Base-by-base conservation (phyloP, 2,329 filamentous ascomycete species). In the Colletotrichum tropicale region DNA sequence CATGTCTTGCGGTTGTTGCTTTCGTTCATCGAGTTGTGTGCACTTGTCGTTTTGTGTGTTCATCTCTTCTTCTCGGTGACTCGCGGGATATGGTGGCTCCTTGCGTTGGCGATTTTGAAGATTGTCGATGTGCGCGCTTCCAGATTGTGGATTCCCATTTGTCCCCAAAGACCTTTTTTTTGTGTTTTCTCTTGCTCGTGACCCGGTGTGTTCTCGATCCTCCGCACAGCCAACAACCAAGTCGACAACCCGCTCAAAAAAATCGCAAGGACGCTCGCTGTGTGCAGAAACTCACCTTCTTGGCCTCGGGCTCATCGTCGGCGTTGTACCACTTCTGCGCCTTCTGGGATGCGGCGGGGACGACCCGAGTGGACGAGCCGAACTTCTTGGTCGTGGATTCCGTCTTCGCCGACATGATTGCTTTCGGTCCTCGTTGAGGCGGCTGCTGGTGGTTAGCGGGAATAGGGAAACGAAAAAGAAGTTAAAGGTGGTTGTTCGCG, bases 301-400 rank as follows among this genome's bases (percentile, higher is more conserved):
- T 98, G 85, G 93, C 92, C 89, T 94, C 90, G 87, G 92, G 87
- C 86, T 96, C 94, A 89, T 98, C 96, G 88, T 98, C 94, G 86
- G 95, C 95, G 88, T 96, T 95, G 91, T 99, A 99, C 95, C 96
- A 99, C 92, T 98, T 98, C 92, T 95, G 93, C 85, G 96, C 96
- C 95, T 98, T 98, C 89, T 98, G 93, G 86, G 91, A 91, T 88
- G 91, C 88, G 89, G 94, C 93, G 88, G 95, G 96, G 88, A 98
- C 94, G 88, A 94, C 92, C 91, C 96, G 94, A 91, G 95, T 94
- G 90, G 95, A 95, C 93, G 97, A 97, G 91, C 96, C 96, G 92
- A 98, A 98, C 92, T 94, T 96, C 95, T 98, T 98, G 86, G 93
- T 95, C 89, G 92, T 90, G 84, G 89, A 88, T 84, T 87, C 89